Conservation (phyloP, 2,329 filamentous ascomycete species). For the Arthrocladium fulminans region DNA sequence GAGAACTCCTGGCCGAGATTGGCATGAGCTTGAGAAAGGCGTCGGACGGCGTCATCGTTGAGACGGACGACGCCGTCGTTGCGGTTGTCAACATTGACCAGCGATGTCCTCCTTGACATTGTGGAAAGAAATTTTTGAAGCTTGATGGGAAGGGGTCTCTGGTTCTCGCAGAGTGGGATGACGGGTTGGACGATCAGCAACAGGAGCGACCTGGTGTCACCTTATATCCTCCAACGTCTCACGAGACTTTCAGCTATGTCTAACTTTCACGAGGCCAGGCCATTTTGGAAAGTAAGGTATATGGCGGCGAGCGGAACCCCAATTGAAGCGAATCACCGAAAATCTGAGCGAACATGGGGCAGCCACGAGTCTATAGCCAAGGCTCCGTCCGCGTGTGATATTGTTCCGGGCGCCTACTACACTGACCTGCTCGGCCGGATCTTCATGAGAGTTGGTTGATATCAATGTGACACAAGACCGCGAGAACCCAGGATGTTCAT, state of each 20-base stretch:
- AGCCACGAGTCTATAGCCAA: background rate
- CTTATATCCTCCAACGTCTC: background rate
- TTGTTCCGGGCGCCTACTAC: background rate
- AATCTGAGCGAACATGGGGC: background rate
- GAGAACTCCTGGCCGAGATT: conserved; percentile 2
- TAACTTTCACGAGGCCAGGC: background rate
- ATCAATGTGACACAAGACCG: background rate
- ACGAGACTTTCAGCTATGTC: background rate
- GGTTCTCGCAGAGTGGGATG: background rate
- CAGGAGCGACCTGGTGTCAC: background rate
- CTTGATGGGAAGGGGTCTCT: background rate
- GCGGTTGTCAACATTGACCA: conserved; percentile 9
- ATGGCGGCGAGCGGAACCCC: background rate
- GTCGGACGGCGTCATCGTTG: conserved; percentile 10
- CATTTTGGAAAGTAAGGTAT: no score
- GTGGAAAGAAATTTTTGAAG: background rate
- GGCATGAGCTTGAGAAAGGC: conserved; percentile 1
- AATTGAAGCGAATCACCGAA: background rate
- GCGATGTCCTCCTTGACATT: conserved; percentile 7
- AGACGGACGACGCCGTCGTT: conserved; percentile 13
- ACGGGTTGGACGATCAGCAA: background rate
- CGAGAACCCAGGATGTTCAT: background rate
- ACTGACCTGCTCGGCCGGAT: background rate
- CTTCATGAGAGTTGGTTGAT: background rate
- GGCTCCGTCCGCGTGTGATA: background rate